Conservation (phyloP, 2,329 filamentous ascomycete species). For the Ophiostoma pallidulum region DNA sequence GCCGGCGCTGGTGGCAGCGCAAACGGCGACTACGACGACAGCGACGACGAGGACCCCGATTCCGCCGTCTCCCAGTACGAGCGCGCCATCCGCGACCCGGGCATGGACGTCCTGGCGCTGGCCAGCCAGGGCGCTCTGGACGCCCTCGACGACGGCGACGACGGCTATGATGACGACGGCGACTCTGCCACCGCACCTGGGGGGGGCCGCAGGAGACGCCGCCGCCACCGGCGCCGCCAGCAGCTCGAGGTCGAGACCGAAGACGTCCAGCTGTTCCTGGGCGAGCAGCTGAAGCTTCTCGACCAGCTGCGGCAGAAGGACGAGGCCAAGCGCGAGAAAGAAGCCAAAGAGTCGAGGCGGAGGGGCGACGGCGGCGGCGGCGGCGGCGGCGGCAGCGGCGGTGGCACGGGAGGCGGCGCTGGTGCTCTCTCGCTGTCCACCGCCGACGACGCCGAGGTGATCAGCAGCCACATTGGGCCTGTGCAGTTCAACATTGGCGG, state of each 20-base stretch:
- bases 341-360: constrained; percentile 27
- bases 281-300: constrained; percentile 63
- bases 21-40: too few relatives aligned
- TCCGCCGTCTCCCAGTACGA: constrained; percentile 67
- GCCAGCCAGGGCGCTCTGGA: constrained; percentile 35
- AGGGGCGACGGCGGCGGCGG: constrained; percentile 14
- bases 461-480: constrained; percentile 76
- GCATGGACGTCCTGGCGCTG: constrained; percentile 49
- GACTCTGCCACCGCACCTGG: too few relatives aligned
- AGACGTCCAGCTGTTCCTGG: constrained; percentile 69
- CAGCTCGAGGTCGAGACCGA: constrained; percentile 54
- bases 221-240: constrained; percentile 3
- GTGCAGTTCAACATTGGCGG: constrained; percentile 98
- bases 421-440: too few relatives aligned
- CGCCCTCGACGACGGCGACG: not conserved
- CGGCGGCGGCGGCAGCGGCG: constrained; percentile 16
- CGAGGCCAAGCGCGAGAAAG: constrained; percentile 30
- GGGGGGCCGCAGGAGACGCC: too few relatives aligned
- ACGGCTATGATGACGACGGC: not conserved
- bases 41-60: constrained; percentile 29
- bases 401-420: constrained; percentile 17
- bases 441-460: constrained; percentile 30
- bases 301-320: constrained; percentile 50
- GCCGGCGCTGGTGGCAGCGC: too few relatives aligned
- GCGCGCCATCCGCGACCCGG: constrained; percentile 67